Conservation (phyloP, 2,329 filamentous ascomycete genomes). For the Xenosphaeropsis pyriputrescens region DNA sequence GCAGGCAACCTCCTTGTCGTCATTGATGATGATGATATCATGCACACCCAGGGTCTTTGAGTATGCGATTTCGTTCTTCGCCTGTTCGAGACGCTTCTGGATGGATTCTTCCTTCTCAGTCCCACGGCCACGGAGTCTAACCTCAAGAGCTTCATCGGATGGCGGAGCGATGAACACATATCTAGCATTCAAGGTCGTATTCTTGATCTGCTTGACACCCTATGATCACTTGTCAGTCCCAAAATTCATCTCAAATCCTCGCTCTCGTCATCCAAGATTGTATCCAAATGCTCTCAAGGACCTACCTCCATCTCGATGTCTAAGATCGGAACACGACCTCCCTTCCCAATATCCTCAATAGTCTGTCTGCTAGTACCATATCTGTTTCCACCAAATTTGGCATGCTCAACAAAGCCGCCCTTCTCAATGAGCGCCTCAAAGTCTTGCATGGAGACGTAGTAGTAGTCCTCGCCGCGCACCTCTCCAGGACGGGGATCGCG, state of each 20-base stretch:
- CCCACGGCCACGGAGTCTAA: constrained; percentile 56
- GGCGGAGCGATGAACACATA: constrained; percentile 82
- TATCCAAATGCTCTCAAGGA: background rate
- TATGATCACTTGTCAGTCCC: constrained; percentile 12
- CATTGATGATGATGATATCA: constrained; percentile 52
- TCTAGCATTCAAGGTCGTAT: constrained; percentile 56
- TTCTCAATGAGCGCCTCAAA: constrained; percentile 56
- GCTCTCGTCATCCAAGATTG: no score
- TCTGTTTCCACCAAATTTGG: constrained; percentile 70
- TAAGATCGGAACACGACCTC: constrained; percentile 64
- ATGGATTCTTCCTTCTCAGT: constrained; percentile 68
- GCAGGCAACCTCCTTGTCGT: constrained; percentile 33
- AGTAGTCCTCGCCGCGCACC: constrained; percentile 64
- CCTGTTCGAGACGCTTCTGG: constrained; percentile 54
- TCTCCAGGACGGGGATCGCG: constrained; percentile 63
- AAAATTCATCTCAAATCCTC: background rate
- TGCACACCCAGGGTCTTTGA: constrained; percentile 51
- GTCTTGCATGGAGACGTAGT: constrained; percentile 52
- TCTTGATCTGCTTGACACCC: constrained; percentile 88
- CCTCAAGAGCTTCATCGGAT: constrained; percentile 57
- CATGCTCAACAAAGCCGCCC: constrained; percentile 70
- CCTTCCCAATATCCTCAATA: constrained; percentile 58
- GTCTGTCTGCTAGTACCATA: constrained; percentile 78
- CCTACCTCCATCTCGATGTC: constrained; percentile 93
- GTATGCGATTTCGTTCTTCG: constrained; percentile 60